Evolutionary conservation across 495 filamentous ascomycete genomes (phyloP), one percentile per base, ranked within the genome.

Genomic region (Tuber calosporum): DNA sequence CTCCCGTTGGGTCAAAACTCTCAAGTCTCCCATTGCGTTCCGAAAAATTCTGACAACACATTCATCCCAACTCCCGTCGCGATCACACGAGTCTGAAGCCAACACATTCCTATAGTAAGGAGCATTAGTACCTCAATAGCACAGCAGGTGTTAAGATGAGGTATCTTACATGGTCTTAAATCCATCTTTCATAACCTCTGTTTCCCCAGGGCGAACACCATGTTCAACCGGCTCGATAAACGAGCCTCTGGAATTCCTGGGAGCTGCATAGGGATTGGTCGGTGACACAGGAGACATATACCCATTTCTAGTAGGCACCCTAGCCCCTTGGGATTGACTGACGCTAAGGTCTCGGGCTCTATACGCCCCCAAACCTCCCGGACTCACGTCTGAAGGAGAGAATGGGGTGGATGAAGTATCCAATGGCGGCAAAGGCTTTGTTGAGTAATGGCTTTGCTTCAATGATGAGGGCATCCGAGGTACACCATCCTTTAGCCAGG

Each of bases 21-120:
- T 73, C 37, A 79, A 68, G 45, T 80, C 72, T 0, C 79, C 75
- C n/a, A 37, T 48, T 17, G 48, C 20, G 19, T 62, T 75, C 66
- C 70, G 73, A 37, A 80, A 81, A n/a, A 80, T 43, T 17, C 79
- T 72, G 13, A 78, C 43, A 20, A 69, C 71, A 70, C 79, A 80
- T 20, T 75, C 72, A n/a, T 81, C 73, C 79, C 79, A 81, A 42
- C 22, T 68, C 22, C 66, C 67, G 4, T 66, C 39, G 7, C 68
- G 4, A 39, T 68, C 70, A 58, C 70, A 77, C 34, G 67, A 68
- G 34, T 80, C 66, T 20, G 78, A 81, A 42, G 71, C 73, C 62
- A 74, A 67, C 68, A 81, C 66, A 40, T 66, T 20, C 48, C 75
- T 77, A 38, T 73, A n/a, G 26, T 37, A 37, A 34, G 26, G 53